Evolutionary conservation across 2,329 filamentous ascomycete species (phyloP).

Genomic region (Sporothrix phasma): DNA sequence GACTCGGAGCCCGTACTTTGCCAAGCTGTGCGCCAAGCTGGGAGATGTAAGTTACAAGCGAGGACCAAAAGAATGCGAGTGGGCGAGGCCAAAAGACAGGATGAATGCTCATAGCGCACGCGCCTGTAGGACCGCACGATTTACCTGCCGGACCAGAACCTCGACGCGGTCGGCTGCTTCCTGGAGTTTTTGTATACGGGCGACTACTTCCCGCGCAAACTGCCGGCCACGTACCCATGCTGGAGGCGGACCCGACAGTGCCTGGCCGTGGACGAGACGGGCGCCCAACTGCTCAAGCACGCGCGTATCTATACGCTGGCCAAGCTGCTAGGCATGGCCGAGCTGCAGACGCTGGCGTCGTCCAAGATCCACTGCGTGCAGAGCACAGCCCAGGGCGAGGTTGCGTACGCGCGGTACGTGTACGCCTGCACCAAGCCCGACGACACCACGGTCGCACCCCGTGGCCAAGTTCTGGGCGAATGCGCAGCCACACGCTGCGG

Average conservation of each 20-base stretch:
- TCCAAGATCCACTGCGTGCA: constrained; percentile 89
- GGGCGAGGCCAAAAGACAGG: no score
- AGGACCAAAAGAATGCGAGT: not conserved
- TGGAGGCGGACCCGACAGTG: constrained; percentile 58
- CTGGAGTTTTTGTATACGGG: constrained; percentile 76
- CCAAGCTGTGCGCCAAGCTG: constrained; percentile 51
- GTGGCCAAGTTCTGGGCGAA: constrained; percentile 89
- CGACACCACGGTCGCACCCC: constrained; percentile 66
- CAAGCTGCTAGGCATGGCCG: constrained; percentile 59
- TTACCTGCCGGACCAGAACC: constrained; percentile 54
- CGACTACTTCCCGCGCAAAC: constrained; percentile 72
- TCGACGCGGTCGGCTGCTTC: constrained; percentile 67
- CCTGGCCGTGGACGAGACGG: constrained; percentile 65
- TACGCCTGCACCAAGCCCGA: constrained; percentile 64
- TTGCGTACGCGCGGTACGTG: constrained; percentile 83
- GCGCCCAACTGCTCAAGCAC: constrained; percentile 76
- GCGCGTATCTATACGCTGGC: constrained; percentile 84
- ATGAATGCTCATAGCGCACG: not conserved
- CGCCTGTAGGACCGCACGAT: constrained; percentile 50
- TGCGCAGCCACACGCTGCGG: constrained; percentile 66
- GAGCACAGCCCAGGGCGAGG: constrained; percentile 79
- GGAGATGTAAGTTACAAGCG: constrained; percentile 38
- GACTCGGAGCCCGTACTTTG: constrained; percentile 63
- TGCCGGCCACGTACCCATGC: constrained; percentile 48
- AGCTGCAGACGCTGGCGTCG: constrained; percentile 66